Conservation (phyloP, 2,329 filamentous ascomycete genomes). For the Teratosphaeria pseudoeucalypti region DNA sequence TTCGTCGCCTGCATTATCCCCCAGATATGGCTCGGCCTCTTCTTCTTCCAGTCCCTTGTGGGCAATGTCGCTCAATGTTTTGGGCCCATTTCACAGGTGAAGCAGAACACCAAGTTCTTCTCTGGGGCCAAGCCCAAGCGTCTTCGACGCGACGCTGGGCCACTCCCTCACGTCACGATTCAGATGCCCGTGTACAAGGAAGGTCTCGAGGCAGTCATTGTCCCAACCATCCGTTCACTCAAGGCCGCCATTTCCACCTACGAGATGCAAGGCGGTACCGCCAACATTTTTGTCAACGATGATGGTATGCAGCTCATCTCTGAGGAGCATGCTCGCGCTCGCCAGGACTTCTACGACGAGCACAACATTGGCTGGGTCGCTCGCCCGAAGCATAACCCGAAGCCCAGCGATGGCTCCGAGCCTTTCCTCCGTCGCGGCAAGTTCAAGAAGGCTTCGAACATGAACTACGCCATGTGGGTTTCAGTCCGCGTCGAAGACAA, state of each 20-base stretch:
- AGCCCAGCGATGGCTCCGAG: conserved; percentile 39
- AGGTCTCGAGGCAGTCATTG: conserved; percentile 29
- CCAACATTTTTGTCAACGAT: conserved; percentile 59
- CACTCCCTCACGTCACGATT: conserved; percentile 46
- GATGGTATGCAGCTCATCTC: conserved; percentile 56
- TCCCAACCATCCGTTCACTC: conserved; percentile 28
- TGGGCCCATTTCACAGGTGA: conserved; percentile 35
- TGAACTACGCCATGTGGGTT: conserved; percentile 59
- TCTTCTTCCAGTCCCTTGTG: conserved; percentile 39
- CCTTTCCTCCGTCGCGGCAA: conserved; percentile 49
- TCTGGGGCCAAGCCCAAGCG: conserved; percentile 33
- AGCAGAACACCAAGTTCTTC: conserved; percentile 37
- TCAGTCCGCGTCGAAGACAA: conserved; percentile 60
- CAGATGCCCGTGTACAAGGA: conserved; percentile 35
- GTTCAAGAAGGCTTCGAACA: conserved; percentile 65
- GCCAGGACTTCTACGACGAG: conserved; percentile 41
- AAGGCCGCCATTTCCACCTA: conserved; percentile 40
- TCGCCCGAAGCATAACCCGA: conserved; percentile 41
- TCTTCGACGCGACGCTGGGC: conserved; percentile 23
- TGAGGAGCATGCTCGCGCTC: conserved; percentile 32
- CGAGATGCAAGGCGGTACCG: conserved; percentile 50
- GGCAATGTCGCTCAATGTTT: conserved; percentile 33
- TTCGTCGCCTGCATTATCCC: conserved; percentile 43
- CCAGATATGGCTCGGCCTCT: conserved; percentile 50
- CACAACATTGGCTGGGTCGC: conserved; percentile 42